These are phyloP conservation scores for Apiospora malaysiana DNA, from an alignment of 2,329 filamentous ascomycete species.

Conservation along the genomic window DNA sequence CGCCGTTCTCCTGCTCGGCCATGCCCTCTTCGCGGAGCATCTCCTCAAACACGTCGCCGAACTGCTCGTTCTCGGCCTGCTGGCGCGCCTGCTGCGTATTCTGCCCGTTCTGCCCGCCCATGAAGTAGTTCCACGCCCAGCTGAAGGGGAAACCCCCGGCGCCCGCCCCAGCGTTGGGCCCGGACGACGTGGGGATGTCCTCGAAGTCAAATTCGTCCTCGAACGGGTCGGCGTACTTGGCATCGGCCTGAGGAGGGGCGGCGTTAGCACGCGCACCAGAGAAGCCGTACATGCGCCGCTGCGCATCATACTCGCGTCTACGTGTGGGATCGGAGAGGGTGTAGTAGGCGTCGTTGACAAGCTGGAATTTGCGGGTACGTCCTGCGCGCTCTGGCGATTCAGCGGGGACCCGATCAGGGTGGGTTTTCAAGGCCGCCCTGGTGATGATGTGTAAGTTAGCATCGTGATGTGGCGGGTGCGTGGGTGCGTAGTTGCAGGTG, in stretches of 20 bases:
- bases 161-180: slow-evolving; percentile 45
- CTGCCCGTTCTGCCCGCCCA: slow-evolving; percentile 42
- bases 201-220: slow-evolving; percentile 50
- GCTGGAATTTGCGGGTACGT: slow-evolving; percentile 88
- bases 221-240: slow-evolving; percentile 51
- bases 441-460: slow-evolving; percentile 21
- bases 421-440: slow-evolving; percentile 87
- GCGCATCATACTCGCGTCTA: slow-evolving; percentile 83
- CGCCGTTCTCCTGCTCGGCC: slow-evolving; percentile 68
- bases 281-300: slow-evolving; percentile 63
- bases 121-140: slow-evolving; percentile 76
- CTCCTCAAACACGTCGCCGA: slow-evolving; percentile 86
- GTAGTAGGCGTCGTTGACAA: slow-evolving; percentile 93
- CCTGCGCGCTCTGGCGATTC: slow-evolving; percentile 82
- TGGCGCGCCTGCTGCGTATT: slow-evolving; percentile 49
- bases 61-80: slow-evolving; percentile 76
- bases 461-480: neutral
- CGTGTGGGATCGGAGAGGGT: slow-evolving; percentile 81
- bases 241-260: slow-evolving; percentile 36
- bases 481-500: slow-evolving; percentile 26
- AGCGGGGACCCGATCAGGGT: slow-evolving; percentile 86
- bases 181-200: slow-evolving; percentile 47
- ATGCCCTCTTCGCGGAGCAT: slow-evolving; percentile 88
- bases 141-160: slow-evolving; percentile 62
- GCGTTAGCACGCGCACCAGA: slow-evolving; percentile 41